Evolutionary conservation across 176 grass and related monocot genomes (phyloP), one percentile per base, ranked within the genome.

Genomic region (Oryza longistaminata): DNA sequence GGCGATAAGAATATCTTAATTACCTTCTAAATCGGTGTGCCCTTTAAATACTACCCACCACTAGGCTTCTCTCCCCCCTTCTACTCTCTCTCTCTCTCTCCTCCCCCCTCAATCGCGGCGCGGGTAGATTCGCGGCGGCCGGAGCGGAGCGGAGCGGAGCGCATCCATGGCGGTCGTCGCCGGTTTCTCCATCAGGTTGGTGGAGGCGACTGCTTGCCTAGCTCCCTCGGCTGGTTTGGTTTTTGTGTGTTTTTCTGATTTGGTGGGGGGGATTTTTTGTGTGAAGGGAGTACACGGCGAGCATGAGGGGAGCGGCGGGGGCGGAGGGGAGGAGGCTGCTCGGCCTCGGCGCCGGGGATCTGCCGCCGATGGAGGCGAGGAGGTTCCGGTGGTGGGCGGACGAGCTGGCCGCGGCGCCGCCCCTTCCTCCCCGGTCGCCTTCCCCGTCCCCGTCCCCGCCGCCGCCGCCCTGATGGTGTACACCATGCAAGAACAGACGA

Each of bases 321-420:
- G 76, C 66, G 64, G 77, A 49, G 61, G 71, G 21, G 16, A 68
- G 25, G n/a, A 46, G 53, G 3, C 75, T 46, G 26, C 15, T 71
- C 53, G 69, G 17, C 46, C 9, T 79, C 53, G 69, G 17, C 46
- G 15, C 55, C 24, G 40, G 11, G 76, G 33, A 76, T 13, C 83
- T 95, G 17, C 77, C 77, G 65, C 88, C 90, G 61, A 73, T 95
- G 71, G 76, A 85, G 73, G 73, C 64, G 17, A 67, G 66, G 43
- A 60, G 9, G 37, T 92, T 89, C 73, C 83, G 86, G 7, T 95
- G 93, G 90, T 95, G 90, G 93, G 34, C 14, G 34, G 81, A 95
- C 45, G 90, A 87, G 53, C 68, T 92, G 5, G 85, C 35, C 5
- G 35, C 35, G 35, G 35, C 35, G 35, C 35, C 35, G 5, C 35